Evolutionary conservation across 352 stramenopile genomes (phyloP).

Genomic region (Phytophthora aleatoria): DNA sequence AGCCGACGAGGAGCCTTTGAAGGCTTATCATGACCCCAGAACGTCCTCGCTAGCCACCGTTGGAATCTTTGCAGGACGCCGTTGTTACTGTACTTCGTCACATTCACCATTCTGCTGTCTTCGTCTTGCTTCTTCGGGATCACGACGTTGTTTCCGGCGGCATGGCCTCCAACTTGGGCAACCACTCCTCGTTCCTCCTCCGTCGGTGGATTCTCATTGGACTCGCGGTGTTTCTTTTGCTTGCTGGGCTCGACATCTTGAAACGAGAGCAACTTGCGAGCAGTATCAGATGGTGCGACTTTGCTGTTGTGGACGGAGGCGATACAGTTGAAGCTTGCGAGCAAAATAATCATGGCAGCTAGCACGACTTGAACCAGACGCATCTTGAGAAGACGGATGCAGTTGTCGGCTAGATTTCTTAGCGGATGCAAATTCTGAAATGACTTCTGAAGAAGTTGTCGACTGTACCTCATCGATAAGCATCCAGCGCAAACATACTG

Average conservation of each 20-base stretch:
- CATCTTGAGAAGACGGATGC: constrained; percentile 3
- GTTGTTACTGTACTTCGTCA: constrained; percentile 28
- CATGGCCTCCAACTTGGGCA: constrained; percentile 6
- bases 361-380: constrained; percentile 13
- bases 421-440: constrained; percentile 9
- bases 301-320: constrained; percentile 6
- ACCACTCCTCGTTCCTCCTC: constrained; percentile 13
- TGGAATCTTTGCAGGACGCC: constrained; percentile 15
- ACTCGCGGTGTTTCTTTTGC: background rate
- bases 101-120: constrained; percentile 7
- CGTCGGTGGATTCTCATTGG: background rate
- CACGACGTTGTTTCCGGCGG: constrained; percentile 1
- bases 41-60: constrained; percentile 14
- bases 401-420: background rate
- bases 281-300: background rate
- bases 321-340: constrained; percentile 7
- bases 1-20: constrained; percentile 12
- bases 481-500: background rate
- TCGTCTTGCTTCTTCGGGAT: background rate
- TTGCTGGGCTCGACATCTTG: constrained; percentile 5
- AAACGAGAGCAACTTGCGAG: constrained; percentile 13
- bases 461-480: background rate
- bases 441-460: background rate
- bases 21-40: background rate
- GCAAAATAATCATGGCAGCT: constrained; percentile 3